A percentile compares a stretch with the other conserved stretches of the same genome.
Evolutionary conservation across 2,329 filamentous ascomycete species (phyloP).

Genomic region (Sporothrix dimorphospora): DNA sequence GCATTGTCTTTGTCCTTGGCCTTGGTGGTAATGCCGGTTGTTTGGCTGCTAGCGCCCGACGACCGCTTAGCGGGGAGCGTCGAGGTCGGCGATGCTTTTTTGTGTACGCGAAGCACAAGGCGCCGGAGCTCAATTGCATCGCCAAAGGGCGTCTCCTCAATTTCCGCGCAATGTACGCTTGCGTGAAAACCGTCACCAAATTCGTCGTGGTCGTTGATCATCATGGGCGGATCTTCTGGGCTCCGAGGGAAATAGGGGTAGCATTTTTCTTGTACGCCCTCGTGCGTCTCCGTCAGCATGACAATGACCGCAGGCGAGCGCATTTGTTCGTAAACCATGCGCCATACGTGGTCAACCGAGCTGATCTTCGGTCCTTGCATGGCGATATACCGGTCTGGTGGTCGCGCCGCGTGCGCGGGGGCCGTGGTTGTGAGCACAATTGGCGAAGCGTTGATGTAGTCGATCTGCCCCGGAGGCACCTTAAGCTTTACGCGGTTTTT

Average conservation of each 20-base stretch:
- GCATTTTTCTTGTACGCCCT: slow-evolving; percentile 79
- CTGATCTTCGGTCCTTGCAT: slow-evolving; percentile 86
- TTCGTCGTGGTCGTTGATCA: slow-evolving; percentile 65
- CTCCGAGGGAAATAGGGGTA: slow-evolving; percentile 79
- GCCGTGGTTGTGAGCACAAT: slow-evolving; percentile 57
- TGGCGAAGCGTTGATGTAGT: slow-evolving; percentile 84
- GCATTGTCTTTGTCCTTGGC: neutral
- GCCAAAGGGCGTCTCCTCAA: slow-evolving; percentile 57
- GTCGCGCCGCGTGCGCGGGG: slow-evolving; percentile 34
- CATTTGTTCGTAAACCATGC: slow-evolving; percentile 86
- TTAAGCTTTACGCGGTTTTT: slow-evolving; percentile 80
- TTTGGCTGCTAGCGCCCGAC: neutral
- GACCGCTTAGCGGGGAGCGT: neutral
- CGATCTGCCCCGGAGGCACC: slow-evolving; percentile 71
- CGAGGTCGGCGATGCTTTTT: slow-evolving; percentile 1
- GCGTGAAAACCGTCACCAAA: slow-evolving; percentile 71
- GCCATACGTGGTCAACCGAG: slow-evolving; percentile 84
- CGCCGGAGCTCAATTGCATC: slow-evolving; percentile 74
- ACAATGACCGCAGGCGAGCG: slow-evolving; percentile 77
- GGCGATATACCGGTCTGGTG: slow-evolving; percentile 73
- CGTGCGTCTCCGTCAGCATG: slow-evolving; percentile 90
- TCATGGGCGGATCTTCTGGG: slow-evolving; percentile 53
- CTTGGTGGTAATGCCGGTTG: neutral
- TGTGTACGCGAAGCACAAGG: slow-evolving; percentile 59
- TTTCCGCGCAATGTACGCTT: slow-evolving; percentile 66